Evolutionary conservation across 164 flowering plant genomes (phyloP), one percentile per base, ranked within the genome.

Genomic region (Vitis riparia): DNA sequence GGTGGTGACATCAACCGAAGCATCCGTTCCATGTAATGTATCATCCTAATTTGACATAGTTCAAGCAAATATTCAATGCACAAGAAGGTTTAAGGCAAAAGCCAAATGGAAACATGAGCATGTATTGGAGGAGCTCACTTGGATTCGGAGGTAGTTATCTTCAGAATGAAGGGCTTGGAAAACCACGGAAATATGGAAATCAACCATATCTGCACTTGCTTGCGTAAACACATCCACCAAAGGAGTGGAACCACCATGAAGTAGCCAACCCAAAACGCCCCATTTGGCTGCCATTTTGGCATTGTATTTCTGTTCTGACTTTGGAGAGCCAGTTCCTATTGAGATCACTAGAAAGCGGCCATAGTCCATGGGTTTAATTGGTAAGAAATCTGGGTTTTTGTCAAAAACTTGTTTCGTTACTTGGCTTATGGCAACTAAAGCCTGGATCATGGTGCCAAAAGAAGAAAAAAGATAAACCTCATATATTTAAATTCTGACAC

Each of bases 1-100:
- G 3, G 86, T 79, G 1, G 83, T 63, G 7, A 75, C 32, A 59
- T 83, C 87, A 1, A 79, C 80, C 11, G 87, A 75, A 19, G 70
- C 32, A 5, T 30, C 62, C 1, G 13, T 6, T 2, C 75, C 73
- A 2, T 10, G 15, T 13, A 79, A 23, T 8, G 72, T 70, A 23
- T 79, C 79, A 51, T 76, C 79, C 67, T 63, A 30, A 37, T 32
- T 32, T 32, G 37, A 6, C 37, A 32, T 32, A 32, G 37, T 3
- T 32, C 5, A 32, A 32, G 37, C 3, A 32, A 3, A 32, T 32
- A 32, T 32, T 32, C 37, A 32, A 32, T 32, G 37, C 3, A 32
- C 37, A 32, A 3, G 37, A 32, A 32, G 37, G 37, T 32, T 32
- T 3, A 6, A 32, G 37, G 6, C 37, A 2, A 32, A 32, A 32